These are phyloP conservation scores for Cutaneotrichosporon spelunceum DNA, from an alignment of 1,284 basidiomycete species.

Conservation along the genomic window DNA sequence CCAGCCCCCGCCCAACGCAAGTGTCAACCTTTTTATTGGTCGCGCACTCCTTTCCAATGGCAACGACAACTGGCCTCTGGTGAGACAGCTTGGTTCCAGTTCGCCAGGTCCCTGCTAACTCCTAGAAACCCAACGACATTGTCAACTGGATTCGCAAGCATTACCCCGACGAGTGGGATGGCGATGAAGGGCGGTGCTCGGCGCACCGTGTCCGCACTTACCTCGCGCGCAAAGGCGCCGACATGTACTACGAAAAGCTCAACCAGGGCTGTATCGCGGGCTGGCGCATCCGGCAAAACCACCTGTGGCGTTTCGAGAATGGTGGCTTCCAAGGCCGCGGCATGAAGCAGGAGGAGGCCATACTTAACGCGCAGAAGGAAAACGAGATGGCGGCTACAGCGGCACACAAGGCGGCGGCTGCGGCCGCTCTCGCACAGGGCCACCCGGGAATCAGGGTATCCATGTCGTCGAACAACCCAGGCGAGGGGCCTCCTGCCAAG, in stretches of 20 bases:
- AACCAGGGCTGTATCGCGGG: conserved; percentile 47
- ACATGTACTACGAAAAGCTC: conserved; percentile 52
- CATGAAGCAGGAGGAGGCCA: conserved; percentile 51
- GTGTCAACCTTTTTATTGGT: conserved; percentile 49
- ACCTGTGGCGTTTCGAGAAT: conserved; percentile 49
- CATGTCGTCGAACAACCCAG: conserved; percentile 28
- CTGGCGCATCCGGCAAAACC: conserved; percentile 49
- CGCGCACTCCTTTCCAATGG: conserved; percentile 47
- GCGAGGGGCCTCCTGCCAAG: conserved; percentile 13
- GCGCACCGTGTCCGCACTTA: conserved; percentile 50
- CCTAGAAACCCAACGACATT: conserved; percentile 51
- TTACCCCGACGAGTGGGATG: conserved; percentile 50
- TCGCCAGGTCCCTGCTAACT: conserved; percentile 5
- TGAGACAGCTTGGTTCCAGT: conserved; percentile 22
- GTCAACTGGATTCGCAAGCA: conserved; percentile 50
- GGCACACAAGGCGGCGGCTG: conserved; percentile 45
- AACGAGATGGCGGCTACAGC: conserved; percentile 41
- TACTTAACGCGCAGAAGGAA: conserved; percentile 42
- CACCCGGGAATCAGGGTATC: conserved; percentile 47
- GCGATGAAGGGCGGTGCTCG: conserved; percentile 49
- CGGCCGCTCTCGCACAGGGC: conserved; percentile 45
- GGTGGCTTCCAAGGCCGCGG: conserved; percentile 50
- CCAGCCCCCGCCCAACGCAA: conserved; percentile 48
- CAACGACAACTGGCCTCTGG: conserved; percentile 51
- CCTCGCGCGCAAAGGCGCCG: conserved; percentile 49